A percentile compares a stretch with the other conserved stretches of the same genome.
phyloP scores from a whole-genome alignment of 2,329 filamentous ascomycete species.

The Fusarium sp. region DNA sequence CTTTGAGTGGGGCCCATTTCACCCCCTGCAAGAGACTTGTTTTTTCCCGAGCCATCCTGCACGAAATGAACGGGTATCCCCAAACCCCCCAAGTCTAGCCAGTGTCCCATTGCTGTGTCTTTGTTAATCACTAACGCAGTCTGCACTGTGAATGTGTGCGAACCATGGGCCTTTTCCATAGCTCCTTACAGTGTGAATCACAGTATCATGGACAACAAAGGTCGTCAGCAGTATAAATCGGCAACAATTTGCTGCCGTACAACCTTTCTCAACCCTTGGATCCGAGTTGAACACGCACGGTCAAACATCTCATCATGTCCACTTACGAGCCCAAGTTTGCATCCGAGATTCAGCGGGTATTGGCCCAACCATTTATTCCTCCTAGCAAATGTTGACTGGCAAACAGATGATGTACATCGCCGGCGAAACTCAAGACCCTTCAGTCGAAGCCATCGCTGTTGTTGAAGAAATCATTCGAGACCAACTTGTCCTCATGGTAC shows the following conservation, averaged over 20 bases:
- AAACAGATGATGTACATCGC: constrained; percentile 37
- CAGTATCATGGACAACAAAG: neutral
- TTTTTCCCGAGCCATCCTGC: neutral
- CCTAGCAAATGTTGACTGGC: neutral
- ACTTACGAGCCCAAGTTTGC: neutral
- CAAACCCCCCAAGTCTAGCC: neutral
- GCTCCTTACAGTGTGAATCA: neutral
- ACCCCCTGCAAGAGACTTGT: neutral
- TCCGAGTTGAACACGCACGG: neutral
- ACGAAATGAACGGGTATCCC: neutral
- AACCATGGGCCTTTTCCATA: neutral
- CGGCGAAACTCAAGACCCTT: constrained; percentile 47
- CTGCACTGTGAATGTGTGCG: neutral
- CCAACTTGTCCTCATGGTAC: constrained; percentile 91
- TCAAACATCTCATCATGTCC: neutral
- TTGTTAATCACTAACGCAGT: neutral
- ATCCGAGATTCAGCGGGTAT: constrained; percentile 28
- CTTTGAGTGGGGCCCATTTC: neutral
- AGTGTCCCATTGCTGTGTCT: neutral
- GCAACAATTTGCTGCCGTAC: neutral
- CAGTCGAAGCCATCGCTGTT: constrained; percentile 88
- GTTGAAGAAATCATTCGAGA: constrained; percentile 97
- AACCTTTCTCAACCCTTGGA: neutral
- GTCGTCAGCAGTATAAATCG: neutral
- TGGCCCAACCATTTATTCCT: fast-evolving